Evolutionary conservation across 495 filamentous ascomycete species (phyloP), one percentile per base, ranked within the genome.

Genomic region (Beverwykella pulmonaria): DNA sequence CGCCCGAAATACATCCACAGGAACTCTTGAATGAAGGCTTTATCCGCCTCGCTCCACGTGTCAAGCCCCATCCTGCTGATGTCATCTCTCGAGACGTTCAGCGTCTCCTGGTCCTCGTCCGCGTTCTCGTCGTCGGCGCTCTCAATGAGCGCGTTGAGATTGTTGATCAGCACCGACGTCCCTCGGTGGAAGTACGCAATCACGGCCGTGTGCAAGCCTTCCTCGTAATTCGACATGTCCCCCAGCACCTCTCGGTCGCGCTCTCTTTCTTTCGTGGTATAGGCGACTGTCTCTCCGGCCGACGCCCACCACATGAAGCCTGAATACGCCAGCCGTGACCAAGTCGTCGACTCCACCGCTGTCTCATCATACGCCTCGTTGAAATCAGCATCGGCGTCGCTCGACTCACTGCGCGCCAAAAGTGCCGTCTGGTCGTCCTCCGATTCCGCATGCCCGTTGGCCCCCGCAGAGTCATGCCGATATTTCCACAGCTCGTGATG

Each of bases 231-330:
- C 4, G 71, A 68, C 5, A 75, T 46, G 47, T 79, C 72, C 20
- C 67, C 72, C 0, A 77, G 65, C 25, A 78, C 36, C n/a, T 69
- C 63, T 3, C 59, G 67, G 50, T 79, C 77, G 0, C 50, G 34
- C 9, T 68, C 66, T 14, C 50, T 56, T 56, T 81, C 81, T 25
- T 79, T 73, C 14, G 75, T 70, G 26, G 71, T 71, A 41, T 73
- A 74, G 12, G 76, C 71, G 12, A 77, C 76, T 74, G 90, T 86
- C 76, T 98, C 94, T 52, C 94, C 94, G 0, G 94, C 94, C 1
- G 91, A 93, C 0, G 94, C 94, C 94, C 94, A 98, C 93, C 93
- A 98, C 79, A 97, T 93, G 80, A 97, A 97, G 3, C 90, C 88
- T 26, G 84, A 86, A 73, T 97, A 98, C 9, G 93, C 93, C 14